Base-by-base conservation (phyloP, 208 protist species). In the Trypanosoma boissoni region DNA sequence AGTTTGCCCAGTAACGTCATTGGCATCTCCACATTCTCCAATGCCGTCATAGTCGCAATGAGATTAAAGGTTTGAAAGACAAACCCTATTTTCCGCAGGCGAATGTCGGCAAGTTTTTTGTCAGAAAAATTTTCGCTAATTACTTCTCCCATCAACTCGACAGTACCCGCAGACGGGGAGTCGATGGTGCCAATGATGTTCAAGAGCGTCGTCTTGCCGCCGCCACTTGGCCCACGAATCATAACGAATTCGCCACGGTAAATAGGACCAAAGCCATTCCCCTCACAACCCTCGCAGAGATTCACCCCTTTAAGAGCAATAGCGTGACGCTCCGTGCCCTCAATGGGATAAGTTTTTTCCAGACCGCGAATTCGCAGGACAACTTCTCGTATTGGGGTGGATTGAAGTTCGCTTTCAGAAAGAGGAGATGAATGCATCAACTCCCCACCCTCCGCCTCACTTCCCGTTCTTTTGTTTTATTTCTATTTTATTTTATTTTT, bases 31-130 rank as follows among this genome's bases (percentile, higher is more conserved):
- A 99, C 96, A 70, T 99, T 99, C 67, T 99, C 97, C 31, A 83
- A 91, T 0, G 97, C 97, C 21, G 84, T 96, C 93, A 99, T 98
- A 26, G 97, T 98, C 3, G 97, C 74, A 23, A 99, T 92, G 16
- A 99, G 76, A 62, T 99, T 99, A 63, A 99, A 99, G 0, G 95
- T 99, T 73, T 99, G 97, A 58, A 99, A 99, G 0, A 99, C 97
- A 73, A 99, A 99, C 6, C 95, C 91, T 31, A 99, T 89, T 20
- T 83, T 94, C 24, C 72, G 63, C 5, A 99, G 78, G 16, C 97
- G 86, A n/a, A 98, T 73, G 52, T 92, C 78, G 3, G 97, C 68
- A 27, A 99, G 66, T 18, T 76, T 74, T 27, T 27, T 64, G 58
- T 98, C 96, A 6, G 53, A 71, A 0, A 87, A 94, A 12, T 79